Conservation (phyloP, 1,284 basidiomycete species). For the Retiboletus fuscus region DNA sequence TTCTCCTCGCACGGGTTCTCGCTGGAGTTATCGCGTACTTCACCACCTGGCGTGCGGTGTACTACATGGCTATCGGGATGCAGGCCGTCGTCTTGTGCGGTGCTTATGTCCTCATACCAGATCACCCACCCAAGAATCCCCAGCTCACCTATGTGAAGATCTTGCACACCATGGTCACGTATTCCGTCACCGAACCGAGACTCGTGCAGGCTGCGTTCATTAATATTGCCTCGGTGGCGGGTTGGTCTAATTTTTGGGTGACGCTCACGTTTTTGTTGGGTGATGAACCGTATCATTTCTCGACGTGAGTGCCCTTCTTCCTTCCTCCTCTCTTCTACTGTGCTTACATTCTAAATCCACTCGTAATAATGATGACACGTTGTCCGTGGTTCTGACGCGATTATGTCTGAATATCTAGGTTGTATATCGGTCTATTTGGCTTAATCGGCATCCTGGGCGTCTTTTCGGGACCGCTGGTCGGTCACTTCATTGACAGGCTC, state of each 20-base stretch:
- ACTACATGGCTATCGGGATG: slow-evolving; percentile 72
- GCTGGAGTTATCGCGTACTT: slow-evolving; percentile 75
- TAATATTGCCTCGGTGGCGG: slow-evolving; percentile 66
- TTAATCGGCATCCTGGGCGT: slow-evolving; percentile 77
- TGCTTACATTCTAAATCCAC: neutral
- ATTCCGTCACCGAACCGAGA: slow-evolving; percentile 73
- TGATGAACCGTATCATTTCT: slow-evolving; percentile 72
- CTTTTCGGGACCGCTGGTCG: slow-evolving; percentile 69
- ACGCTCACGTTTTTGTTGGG: slow-evolving; percentile 79
- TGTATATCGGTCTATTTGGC: slow-evolving; percentile 78
- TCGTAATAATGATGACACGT: slow-evolving; percentile 4
- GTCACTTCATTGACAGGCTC: slow-evolving; percentile 69
- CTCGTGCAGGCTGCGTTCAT: slow-evolving; percentile 73
- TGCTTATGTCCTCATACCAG: slow-evolving; percentile 70
- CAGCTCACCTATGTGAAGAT: slow-evolving; percentile 69
- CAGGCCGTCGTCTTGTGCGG: slow-evolving; percentile 63
- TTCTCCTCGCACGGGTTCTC: slow-evolving; percentile 74
- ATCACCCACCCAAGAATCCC: slow-evolving; percentile 74
- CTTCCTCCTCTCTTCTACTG: neutral
- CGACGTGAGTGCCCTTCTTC: slow-evolving; percentile 59
- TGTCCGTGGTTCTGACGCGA: neutral
- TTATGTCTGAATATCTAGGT: slow-evolving; percentile 48
- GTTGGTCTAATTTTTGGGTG: slow-evolving; percentile 77
- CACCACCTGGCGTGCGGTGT: slow-evolving; percentile 70
- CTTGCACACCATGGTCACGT: slow-evolving; percentile 73